These are phyloP conservation scores for Epichloe sp. DNA, from an alignment of 2,329 filamentous ascomycete genomes.

Conservation along the genomic window DNA sequence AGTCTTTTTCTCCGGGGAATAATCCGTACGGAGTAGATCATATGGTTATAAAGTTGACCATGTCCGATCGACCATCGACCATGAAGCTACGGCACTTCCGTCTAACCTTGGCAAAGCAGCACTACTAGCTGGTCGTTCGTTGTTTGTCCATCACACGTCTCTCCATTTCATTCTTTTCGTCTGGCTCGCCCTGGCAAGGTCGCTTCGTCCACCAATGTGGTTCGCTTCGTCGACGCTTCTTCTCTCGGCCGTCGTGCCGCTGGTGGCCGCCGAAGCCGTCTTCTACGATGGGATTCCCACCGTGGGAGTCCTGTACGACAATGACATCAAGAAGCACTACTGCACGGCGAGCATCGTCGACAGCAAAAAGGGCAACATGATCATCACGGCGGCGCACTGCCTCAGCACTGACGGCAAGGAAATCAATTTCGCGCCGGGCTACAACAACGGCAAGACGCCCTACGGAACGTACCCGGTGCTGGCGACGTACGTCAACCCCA, in stretches of 20 bases:
- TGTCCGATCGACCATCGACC: too few relatives aligned
- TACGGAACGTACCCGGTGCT: conserved; percentile 7
- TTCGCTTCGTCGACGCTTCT: not conserved
- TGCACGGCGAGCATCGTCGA: conserved; percentile 7
- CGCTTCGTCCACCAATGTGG: not conserved
- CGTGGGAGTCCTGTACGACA: conserved; percentile 5
- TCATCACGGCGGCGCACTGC: conserved; percentile 8
- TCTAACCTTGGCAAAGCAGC: too few relatives aligned
- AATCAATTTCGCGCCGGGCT: conserved; percentile 6
- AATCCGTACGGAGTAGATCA: too few relatives aligned
- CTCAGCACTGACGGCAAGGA: conserved; percentile 3
- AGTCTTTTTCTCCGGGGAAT: too few relatives aligned
- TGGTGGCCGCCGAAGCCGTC: not conserved
- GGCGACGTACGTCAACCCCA: conserved; percentile 1
- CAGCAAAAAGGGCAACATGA: conserved; percentile 5
- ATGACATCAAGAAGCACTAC: conserved; percentile 2
- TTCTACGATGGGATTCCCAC: conserved; percentile 6
- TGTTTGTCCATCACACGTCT: too few relatives aligned
- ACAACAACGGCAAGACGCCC: conserved; percentile 5
- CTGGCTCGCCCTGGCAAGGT: not conserved
- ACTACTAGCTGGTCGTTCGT: too few relatives aligned
- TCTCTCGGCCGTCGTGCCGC: not conserved
- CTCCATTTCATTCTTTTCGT: not conserved
- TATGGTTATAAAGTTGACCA: too few relatives aligned
- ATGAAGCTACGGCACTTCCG: too few relatives aligned